Conservation (phyloP, 768 basidiomycete genomes). For the Scleroderma bovista region DNA sequence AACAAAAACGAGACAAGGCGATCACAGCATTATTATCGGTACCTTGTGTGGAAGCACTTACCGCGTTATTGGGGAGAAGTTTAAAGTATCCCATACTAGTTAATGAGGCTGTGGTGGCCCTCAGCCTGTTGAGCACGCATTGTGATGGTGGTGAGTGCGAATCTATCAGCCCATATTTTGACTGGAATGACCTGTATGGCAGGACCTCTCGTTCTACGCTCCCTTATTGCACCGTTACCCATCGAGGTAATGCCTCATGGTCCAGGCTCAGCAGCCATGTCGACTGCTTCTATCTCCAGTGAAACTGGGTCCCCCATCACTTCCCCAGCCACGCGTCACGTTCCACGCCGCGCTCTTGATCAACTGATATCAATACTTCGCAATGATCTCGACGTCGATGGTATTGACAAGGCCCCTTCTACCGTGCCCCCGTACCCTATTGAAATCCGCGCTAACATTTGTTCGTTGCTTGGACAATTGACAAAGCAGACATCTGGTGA, state of each 20-base stretch:
- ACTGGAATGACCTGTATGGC: constrained; percentile 7
- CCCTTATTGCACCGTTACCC: constrained; percentile 48
- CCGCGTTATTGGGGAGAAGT: constrained; percentile 68
- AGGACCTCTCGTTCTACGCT: constrained; percentile 62
- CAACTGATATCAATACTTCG: constrained; percentile 60
- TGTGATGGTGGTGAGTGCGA: constrained; percentile 53
- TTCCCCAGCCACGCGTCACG: constrained; percentile 32
- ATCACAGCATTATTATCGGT: constrained; percentile 46
- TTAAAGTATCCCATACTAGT: constrained; percentile 78
- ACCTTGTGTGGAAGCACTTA: constrained; percentile 57
- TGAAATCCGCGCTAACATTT: constrained; percentile 74
- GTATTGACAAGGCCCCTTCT: constrained; percentile 35
- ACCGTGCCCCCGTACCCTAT: constrained; percentile 48
- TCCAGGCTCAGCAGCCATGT: constrained; percentile 29
- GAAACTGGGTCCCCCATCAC: constrained; percentile 45
- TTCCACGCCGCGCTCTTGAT: constrained; percentile 54
- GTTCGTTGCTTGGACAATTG: constrained; percentile 64
- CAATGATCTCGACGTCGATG: constrained; percentile 29
- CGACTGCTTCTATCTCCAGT: constrained; percentile 38
- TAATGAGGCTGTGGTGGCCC: constrained; percentile 83
- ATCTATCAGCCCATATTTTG: no score
- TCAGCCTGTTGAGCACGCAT: constrained; percentile 70
- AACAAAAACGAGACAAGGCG: constrained; percentile 48
- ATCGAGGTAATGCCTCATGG: constrained; percentile 32
- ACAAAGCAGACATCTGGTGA: constrained; percentile 47